Evolutionary conservation across 2,329 filamentous ascomycete genomes (phyloP), one percentile per base, ranked within the genome.

Genomic region (Claviceps paspali): DNA sequence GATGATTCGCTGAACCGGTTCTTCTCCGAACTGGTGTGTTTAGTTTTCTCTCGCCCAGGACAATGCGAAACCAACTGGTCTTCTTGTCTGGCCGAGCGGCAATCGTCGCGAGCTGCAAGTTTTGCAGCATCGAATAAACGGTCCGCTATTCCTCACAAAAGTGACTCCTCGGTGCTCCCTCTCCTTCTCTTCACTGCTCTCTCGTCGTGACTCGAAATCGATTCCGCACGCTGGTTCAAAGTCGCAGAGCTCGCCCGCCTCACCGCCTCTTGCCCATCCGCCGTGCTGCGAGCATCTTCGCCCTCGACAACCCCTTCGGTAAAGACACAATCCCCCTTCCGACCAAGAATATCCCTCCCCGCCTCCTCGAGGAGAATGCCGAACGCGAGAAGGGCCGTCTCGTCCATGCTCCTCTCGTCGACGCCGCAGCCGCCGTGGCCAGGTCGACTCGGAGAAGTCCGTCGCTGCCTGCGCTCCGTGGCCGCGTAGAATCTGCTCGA

Each of bases 321-420:
- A 49, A 88, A 80, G 2, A 80, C 78, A 33, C 84, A 54, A 54
- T 85, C 77, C 17, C 82, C 82, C 10, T 64, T 70, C 38, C 65
- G 60, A 4, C 79, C 81, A 15, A 87, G 58, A 5, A 65, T 54
- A 33, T 76, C 70, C 29, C 66, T 63, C 12, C 70, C 66, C 3
- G 73, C 70, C 55, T 88, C 82, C 56, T 88, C 82, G 29, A 87
- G 60, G 39, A 88, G 55, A 34, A 88, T 74, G 1, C 82, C 81
- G 49, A 88, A 65, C 1, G 82, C 80, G 38, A 88, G 60, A 40
- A 88, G 63, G 4, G 82, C 82, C 11, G 80, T 84, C 60, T 84
- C 82, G 50, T 88, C 80, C 70, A 88, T 73, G 53, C 74, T 82
- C 44, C 67, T 54, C 51, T 72, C 66, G 41, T 72, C 64, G 27